Conservation (phyloP, 1,284 basidiomycete species). For the Apiotrichum gracile region DNA sequence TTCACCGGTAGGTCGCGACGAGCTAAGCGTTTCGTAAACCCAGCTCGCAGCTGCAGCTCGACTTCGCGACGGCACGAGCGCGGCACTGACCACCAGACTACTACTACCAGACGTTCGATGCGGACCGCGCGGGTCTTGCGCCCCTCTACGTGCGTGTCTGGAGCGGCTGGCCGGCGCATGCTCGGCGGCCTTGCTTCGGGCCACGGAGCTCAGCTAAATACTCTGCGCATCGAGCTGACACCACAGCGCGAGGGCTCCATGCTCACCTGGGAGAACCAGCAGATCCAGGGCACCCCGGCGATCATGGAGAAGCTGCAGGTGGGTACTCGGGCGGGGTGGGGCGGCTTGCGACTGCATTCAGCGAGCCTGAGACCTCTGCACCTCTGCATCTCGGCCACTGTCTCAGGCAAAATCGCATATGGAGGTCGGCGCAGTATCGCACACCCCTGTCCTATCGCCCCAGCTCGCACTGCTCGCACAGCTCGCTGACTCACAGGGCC, state of each 20-base stretch:
- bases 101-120: slow-evolving; percentile 47
- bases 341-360: too few relatives aligned
- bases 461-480: not conserved
- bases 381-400: not conserved
- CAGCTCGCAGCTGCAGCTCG: too few relatives aligned
- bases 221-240: too few relatives aligned
- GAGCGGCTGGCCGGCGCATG: not conserved
- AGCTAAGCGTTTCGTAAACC: too few relatives aligned
- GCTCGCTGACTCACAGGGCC: slow-evolving; percentile 50
- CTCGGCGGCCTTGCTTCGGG: too few relatives aligned
- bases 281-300: slow-evolving; percentile 55
- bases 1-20: slow-evolving; percentile 57
- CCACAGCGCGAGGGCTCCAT: slow-evolving; percentile 73
- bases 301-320: slow-evolving; percentile 82
- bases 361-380: too few relatives aligned
- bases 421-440: too few relatives aligned
- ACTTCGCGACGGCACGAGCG: not conserved
- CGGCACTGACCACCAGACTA: slow-evolving; percentile 31
- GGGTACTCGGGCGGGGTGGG: slow-evolving; percentile 30
- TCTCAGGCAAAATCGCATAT: too few relatives aligned
- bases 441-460: not conserved
- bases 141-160: slow-evolving; percentile 42
- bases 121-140: slow-evolving; percentile 36
- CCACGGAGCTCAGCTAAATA: too few relatives aligned
- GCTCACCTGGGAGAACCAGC: slow-evolving; percentile 76